These are phyloP conservation scores for Rhizophagus prolifer DNA, from an alignment of 192 early-diverging fungal genomes.

Conservation along the genomic window DNA sequence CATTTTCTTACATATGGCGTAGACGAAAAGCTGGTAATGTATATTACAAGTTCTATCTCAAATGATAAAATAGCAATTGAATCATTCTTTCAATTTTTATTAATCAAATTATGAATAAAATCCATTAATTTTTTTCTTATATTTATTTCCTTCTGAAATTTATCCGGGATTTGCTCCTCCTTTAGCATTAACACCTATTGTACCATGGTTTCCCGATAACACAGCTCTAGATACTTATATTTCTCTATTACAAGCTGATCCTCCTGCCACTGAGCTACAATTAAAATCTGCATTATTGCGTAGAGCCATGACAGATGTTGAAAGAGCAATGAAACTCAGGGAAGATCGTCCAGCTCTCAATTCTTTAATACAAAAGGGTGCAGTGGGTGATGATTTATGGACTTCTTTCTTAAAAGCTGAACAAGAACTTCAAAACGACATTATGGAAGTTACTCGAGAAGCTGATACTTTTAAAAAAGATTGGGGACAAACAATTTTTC, in stretches of 20 bases:
- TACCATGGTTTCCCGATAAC: slow-evolving; percentile 71
- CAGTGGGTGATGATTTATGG: slow-evolving; percentile 82
- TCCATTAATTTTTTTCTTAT: not conserved
- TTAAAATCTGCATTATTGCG: slow-evolving; percentile 73
- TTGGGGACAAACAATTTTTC: slow-evolving; percentile 86
- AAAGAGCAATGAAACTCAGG: slow-evolving; percentile 69
- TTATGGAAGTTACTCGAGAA: slow-evolving; percentile 78
- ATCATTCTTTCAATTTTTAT: not conserved
- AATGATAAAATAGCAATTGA: no score
- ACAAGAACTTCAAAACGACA: slow-evolving; percentile 73
- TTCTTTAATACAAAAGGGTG: slow-evolving; percentile 72
- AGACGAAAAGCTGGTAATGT: slow-evolving; percentile 28
- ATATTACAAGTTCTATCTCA: no score
- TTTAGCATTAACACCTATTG: slow-evolving; percentile 18
- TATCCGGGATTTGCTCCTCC: not conserved
- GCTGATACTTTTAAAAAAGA: slow-evolving; percentile 75
- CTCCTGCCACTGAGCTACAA: slow-evolving; percentile 57
- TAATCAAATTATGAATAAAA: not conserved
- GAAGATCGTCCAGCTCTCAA: slow-evolving; percentile 78
- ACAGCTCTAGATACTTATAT: slow-evolving; percentile 64
- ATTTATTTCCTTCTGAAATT: not conserved
- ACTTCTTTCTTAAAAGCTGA: slow-evolving; percentile 75
- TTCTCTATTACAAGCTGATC: slow-evolving; percentile 56
- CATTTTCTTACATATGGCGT: slow-evolving; percentile 31
- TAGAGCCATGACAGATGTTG: slow-evolving; percentile 78